Base-by-base conservation (phyloP, 2,329 filamentous ascomycete species). In the Phaeosphaeria sp. region DNA sequence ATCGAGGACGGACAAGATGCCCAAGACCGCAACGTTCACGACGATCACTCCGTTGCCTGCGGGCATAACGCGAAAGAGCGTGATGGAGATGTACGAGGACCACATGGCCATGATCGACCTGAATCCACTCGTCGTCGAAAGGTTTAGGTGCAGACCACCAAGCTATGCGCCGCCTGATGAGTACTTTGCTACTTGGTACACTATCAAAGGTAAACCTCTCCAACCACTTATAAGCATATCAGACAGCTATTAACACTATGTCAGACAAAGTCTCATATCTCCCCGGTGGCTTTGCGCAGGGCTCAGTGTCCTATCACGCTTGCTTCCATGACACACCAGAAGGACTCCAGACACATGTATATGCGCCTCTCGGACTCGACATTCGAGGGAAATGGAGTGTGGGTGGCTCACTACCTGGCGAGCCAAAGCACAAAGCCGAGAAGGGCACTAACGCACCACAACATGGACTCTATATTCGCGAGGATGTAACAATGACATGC, bases 81-180 rank as follows among this genome's bases (percentile, higher is more conserved):
- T 91, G 43, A 75, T 96, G 62, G 83, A 86, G 53, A 91, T 91
- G 65, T 87, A 96, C 30, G 91, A 92, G 75, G 84, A 90, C 75
- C 92, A 96, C 78, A 76, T 84, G 50, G 88, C 88, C 67, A 96
- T 97, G 89, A 96, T 96, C 70, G 89, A 94, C 72, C 82, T 96
- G 56, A 96, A 96, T 76, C 92, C 92, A 1, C 83, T 96, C 48
- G 89, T 96, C 54, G 87, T 90, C 61, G 87, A 90, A 59, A 85
- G 91, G 56, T 84, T 88, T 65, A 83, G 82, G 30, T 91, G 91
- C 76, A 83, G 85, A 47, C 83, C 91, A 1, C 91, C 92, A 0
- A 71, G 83, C 22, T 84, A 88, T 71, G 88, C 90, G 13, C 81
- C 85, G 0, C 79, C 86, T 17, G 91, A 95, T 66, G 92, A 96